phyloP scores from a whole-genome alignment of 306 rosid species.

The Spatholobus suberectus region DNA sequence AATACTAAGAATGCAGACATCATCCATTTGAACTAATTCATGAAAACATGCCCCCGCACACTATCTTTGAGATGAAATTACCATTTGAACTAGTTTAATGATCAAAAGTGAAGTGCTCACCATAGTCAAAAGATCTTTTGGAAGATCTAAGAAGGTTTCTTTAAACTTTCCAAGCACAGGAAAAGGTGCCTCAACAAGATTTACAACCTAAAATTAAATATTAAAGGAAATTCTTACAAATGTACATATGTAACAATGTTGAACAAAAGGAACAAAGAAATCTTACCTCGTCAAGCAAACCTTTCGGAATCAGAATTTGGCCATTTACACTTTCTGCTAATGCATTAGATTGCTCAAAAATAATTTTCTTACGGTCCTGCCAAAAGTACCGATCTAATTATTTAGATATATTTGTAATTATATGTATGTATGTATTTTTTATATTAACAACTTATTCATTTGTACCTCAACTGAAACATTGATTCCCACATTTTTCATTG shows the following conservation, averaged over 20 bases:
- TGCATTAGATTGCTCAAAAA: conserved; percentile 65
- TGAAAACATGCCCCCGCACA: neutral
- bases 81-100: neutral
- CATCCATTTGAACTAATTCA: conserved; percentile 25
- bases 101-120: conserved; percentile 56
- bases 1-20: conserved; percentile 15
- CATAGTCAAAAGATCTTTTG: conserved; percentile 90
- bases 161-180: conserved; percentile 88
- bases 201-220: conserved; percentile 68
- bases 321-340: conserved; percentile 83
- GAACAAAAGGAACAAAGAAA: conserved; percentile 32
- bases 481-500: conserved; percentile 64
- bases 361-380: conserved; percentile 73
- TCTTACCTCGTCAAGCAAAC: conserved; percentile 85
- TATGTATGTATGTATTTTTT: neutral
- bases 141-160: conserved; percentile 90
- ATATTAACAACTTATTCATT: neutral
- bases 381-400: conserved; percentile 29
- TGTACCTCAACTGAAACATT: conserved; percentile 76
- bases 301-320: conserved; percentile 62
- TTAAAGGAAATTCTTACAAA: conserved; percentile 37
- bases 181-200: conserved; percentile 94
- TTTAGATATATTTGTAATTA: neutral
- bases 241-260: conserved; percentile 31
- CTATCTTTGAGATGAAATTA: neutral